A percentile compares a stretch with the other conserved stretches of the same genome.
Conservation (phyloP, 306 rosid genomes). For the Morella rubra region DNA sequence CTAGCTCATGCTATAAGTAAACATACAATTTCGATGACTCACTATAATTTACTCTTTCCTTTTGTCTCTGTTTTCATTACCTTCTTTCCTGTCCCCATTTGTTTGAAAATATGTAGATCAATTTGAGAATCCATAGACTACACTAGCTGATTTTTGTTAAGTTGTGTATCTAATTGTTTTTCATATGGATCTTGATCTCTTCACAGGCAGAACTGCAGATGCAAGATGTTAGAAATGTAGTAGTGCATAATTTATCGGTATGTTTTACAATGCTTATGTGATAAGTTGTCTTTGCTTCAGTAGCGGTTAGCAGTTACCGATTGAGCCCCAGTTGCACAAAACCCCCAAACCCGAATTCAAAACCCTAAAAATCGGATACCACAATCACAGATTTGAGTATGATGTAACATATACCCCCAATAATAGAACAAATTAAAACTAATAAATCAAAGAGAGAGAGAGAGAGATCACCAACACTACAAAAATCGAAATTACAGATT, state of each 20-base stretch:
- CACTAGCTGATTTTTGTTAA: not conserved
- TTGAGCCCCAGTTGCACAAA: too few relatives aligned
- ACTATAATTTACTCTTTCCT: not conserved
- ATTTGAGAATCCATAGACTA: not conserved
- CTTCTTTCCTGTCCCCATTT: not conserved
- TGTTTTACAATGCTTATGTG: slow-evolving; percentile 26
- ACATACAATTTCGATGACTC: not conserved
- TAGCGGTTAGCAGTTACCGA: too few relatives aligned
- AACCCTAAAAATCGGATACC: too few relatives aligned
- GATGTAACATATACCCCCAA: too few relatives aligned
- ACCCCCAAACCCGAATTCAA: too few relatives aligned
- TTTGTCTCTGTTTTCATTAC: not conserved
- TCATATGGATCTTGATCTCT: slow-evolving; percentile 22
- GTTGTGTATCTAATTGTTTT: not conserved
- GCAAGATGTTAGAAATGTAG: slow-evolving; percentile 83
- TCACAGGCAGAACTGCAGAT: slow-evolving; percentile 88
- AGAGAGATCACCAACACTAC: too few relatives aligned
- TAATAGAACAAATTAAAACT: too few relatives aligned
- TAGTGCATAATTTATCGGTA: slow-evolving; percentile 92
- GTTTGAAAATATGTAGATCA: not conserved
- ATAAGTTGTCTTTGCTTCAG: not conserved
- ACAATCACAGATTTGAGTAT: too few relatives aligned
- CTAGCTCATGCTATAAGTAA: not conserved
- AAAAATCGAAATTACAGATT: too few relatives aligned
- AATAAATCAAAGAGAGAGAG: too few relatives aligned